A percentile compares a stretch with the other conserved stretches of the same genome.
phyloP scores from a whole-genome alignment of 148 eudicot genomes.

The Cornus controversa region DNA sequence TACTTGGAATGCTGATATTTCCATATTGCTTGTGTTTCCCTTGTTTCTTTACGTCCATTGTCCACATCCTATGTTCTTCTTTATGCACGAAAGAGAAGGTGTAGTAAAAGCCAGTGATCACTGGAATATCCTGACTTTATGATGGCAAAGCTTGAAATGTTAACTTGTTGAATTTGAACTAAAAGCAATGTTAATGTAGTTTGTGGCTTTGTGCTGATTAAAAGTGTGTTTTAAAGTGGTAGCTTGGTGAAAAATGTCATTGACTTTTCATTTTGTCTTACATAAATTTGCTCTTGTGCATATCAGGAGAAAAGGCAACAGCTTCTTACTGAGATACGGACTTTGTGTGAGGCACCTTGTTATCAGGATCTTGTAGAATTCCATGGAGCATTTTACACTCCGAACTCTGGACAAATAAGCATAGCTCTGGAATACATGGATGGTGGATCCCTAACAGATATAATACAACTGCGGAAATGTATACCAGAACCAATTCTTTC shows the following conservation, averaged over 20 bases:
- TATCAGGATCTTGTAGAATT: constrained; percentile 89
- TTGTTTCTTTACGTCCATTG: background rate
- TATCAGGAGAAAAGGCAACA: constrained; percentile 88
- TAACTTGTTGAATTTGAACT: background rate
- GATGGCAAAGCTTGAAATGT: background rate
- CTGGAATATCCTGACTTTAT: background rate
- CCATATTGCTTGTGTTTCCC: background rate
- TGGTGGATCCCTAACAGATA: constrained; percentile 93
- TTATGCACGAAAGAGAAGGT: background rate
- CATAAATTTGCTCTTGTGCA: constrained; percentile 12
- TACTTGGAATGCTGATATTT: background rate
- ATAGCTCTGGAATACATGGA: constrained; percentile 97
- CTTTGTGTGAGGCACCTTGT: constrained; percentile 92
- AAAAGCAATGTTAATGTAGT: background rate
- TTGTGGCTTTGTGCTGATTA: background rate
- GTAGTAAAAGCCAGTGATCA: background rate
- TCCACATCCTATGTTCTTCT: background rate
- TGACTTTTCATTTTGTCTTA: constrained; percentile 9
- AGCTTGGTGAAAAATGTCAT: background rate
- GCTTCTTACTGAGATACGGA: constrained; percentile 85
- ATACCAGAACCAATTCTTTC: constrained; percentile 91
- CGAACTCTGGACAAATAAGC: constrained; percentile 95
- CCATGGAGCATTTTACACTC: constrained; percentile 94
- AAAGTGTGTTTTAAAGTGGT: background rate
- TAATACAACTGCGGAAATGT: constrained; percentile 48